Conservation (phyloP, 257 asterid genomes). For the Scutellaria minor region DNA sequence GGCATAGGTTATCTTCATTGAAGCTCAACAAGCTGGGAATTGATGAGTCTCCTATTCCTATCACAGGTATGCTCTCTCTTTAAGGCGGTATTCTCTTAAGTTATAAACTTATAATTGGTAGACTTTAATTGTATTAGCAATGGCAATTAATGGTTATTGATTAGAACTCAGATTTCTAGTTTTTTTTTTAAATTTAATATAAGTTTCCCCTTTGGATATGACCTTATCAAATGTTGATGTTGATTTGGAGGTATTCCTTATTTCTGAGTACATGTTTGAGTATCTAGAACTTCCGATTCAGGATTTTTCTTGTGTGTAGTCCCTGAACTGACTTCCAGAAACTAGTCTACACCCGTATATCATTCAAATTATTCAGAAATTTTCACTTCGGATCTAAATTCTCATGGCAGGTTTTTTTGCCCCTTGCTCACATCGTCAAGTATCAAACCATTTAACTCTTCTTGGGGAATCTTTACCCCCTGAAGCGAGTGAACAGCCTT, state of each 20-base stretch:
- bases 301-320: background rate
- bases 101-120: background rate
- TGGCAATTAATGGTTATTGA: background rate
- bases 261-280: slow-evolving; percentile 3
- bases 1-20: slow-evolving; percentile 88
- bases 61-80: slow-evolving; percentile 60
- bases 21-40: slow-evolving; percentile 94
- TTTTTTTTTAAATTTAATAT: background rate
- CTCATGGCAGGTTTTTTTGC: slow-evolving; percentile 77
- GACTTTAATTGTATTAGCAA: background rate
- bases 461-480: slow-evolving; percentile 80
- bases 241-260: slow-evolving; percentile 2
- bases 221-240: background rate
- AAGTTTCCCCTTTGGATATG: background rate
- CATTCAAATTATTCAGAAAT: slow-evolving; percentile 14
- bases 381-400: slow-evolving; percentile 28
- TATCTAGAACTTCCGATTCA: background rate
- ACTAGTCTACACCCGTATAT: slow-evolving; percentile 14
- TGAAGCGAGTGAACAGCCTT: slow-evolving; percentile 54
- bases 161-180: background rate
- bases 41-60: slow-evolving; percentile 86
- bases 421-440: slow-evolving; percentile 77
- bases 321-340: slow-evolving; percentile 12
- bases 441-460: slow-evolving; percentile 80
- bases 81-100: slow-evolving; percentile 1